Conservation (phyloP, 2,329 filamentous ascomycete genomes). For the Fusarium euwallaceae region DNA sequence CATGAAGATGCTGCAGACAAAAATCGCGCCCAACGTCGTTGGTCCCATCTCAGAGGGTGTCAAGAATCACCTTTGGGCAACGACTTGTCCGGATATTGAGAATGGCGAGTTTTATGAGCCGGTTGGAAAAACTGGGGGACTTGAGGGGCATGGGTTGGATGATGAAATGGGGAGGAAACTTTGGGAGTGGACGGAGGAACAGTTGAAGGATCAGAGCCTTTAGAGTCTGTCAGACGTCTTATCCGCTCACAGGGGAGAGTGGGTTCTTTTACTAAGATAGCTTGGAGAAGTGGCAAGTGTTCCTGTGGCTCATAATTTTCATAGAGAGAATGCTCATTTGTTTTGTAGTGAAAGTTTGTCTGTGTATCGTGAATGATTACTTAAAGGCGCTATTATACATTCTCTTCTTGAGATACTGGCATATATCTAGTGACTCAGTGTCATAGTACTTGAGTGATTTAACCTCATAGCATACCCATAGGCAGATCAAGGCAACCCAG, state of each 20-base stretch:
- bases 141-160: not conserved
- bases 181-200: conserved; percentile 4
- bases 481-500: no score
- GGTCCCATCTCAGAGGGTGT: not conserved
- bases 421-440: not conserved
- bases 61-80: not conserved
- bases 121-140: not conserved
- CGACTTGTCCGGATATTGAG: not conserved
- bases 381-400: not conserved
- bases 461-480: no score
- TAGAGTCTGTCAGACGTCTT: not conserved
- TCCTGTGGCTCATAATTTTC: not conserved
- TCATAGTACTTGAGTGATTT: not conserved
- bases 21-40: not conserved
- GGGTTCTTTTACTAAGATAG: not conserved
- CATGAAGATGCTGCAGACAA: conserved; percentile 1
- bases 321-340: not conserved
- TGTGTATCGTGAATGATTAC: not conserved
- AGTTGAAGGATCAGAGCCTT: not conserved
- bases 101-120: not conserved
- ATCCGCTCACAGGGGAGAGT: not conserved
- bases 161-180: not conserved
- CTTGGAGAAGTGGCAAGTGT: not conserved
- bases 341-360: no score
- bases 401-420: not conserved